Evolutionary conservation across 179 eudicot genomes (phyloP), one percentile per base, ranked within the genome.

Genomic region (Drosera spatulata): DNA sequence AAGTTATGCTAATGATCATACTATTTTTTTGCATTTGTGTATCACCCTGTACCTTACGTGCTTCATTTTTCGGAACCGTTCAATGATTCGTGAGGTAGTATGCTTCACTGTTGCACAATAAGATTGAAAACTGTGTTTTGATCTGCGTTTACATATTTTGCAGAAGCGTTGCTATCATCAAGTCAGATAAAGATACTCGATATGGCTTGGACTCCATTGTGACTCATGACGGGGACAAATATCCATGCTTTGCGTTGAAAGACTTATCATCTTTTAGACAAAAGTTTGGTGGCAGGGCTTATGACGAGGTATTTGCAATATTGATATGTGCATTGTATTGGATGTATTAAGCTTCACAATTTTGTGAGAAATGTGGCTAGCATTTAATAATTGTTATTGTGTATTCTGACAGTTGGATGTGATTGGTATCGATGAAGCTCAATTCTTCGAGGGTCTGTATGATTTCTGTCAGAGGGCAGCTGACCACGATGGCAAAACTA

Each of bases 371-470:
- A 22, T 22, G 33, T 22, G 33, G 33, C 33, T 22, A 22, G 33
- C 1, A 22, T 0, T 22, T 22, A 22, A 22, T 22, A 0, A 22
- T 22, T 22, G 33, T 22, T 39, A 37, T 38, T 39, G 40, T 39
- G 7, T 55, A 38, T 15, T 61, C 41, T 58, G 69, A 71, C 86
- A 93, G 97, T 55, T 89, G 62, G 95, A 93, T 64, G 97, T 93
- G 72, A 90, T 93, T 58, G 97, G 95, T 41, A 93, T 93, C 59
- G 99, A 93, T 63, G 99, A 93, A 75, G 99, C 95, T 61, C 99
- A 93, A 66, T 93, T 93, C 67, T 93, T 90, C 33, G 91, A 69
- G 10, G 97, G 85, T 77, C 79, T 93, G n/a, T 85, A 86, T 62
- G 94, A 86, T 57, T 93, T 93, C 75, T 93, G 99, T 75, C 80